These are phyloP conservation scores for Alternaria conjuncta DNA, from an alignment of 2,329 filamentous ascomycete genomes.

Conservation along the genomic window DNA sequence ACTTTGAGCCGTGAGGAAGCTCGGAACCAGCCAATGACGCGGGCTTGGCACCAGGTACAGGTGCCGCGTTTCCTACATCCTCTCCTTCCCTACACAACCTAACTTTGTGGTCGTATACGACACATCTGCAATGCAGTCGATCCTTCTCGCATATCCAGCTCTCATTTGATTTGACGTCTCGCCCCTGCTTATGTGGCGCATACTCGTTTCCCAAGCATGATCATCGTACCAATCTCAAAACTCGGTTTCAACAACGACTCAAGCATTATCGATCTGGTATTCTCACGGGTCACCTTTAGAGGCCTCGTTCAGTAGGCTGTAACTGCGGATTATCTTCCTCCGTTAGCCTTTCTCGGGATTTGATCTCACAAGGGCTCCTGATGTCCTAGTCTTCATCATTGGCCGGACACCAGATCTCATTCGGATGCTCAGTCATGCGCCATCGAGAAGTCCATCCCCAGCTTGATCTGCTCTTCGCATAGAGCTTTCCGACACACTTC, in stretches of 20 bases:
- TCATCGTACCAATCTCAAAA: neutral
- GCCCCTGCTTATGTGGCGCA: neutral
- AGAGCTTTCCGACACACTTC: neutral
- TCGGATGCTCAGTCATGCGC: neutral
- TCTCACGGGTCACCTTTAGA: neutral
- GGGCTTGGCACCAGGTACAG: conserved; percentile 5
- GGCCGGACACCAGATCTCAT: neutral
- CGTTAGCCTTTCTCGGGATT: neutral
- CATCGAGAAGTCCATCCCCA: neutral
- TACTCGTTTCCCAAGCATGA: neutral
- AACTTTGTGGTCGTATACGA: neutral
- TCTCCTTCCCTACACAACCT: neutral
- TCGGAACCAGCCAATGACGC: conserved; percentile 10
- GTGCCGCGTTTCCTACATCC: neutral
- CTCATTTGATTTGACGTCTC: neutral
- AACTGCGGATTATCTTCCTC: neutral
- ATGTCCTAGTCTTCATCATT: neutral
- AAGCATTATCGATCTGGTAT: neutral
- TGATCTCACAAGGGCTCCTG: neutral
- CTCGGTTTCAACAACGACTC: neutral
- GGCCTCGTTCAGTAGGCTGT: neutral
- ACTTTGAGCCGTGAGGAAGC: neutral
- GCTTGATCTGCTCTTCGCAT: neutral
- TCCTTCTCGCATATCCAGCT: neutral
- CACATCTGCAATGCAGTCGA: neutral